Base-by-base conservation (phyloP, 805 yeast genomes). In the Candida sakaeoensis region DNA sequence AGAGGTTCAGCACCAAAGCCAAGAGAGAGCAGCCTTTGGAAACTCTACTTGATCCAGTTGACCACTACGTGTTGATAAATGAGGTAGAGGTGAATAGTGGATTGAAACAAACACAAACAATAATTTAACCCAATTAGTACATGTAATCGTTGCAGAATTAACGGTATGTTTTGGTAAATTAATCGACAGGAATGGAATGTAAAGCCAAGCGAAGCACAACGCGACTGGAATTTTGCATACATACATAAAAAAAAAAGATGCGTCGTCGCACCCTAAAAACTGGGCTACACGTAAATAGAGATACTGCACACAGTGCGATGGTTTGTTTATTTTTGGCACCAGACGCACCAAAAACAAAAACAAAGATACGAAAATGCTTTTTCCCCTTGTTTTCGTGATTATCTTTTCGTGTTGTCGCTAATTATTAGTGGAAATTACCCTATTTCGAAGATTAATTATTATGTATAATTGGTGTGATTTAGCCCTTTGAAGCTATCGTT, bases 201-300 rank as follows among this genome's bases (percentile, higher is more conserved):
- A n/a, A n/a, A n/a, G n/a, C n/a, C n/a, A n/a, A n/a, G n/a, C n/a
- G n/a, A n/a, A n/a, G n/a, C n/a, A n/a, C n/a, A n/a, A n/a, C n/a
- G n/a, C n/a, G n/a, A n/a, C n/a, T n/a, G n/a, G n/a, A n/a, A n/a
- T n/a, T 31, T 26, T 5, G 24, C 26, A 8, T 16, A 33, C 10
- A 21, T 33, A 22, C 22, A 29, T 10, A 41, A 36, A 14, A 29
- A 12, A 22, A 22, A 34, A 10, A 10, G 27, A 32, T 14, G 33
- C 13, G 13, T 29, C 9, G 33, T 9, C 9, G 9, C 9, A 21
- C 9, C 24, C 9, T 21, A 21, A 21, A 21, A 21, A 7, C 24
- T 21, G 9, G 10, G 24, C 24, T 7, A 21, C 24, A 21, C 24
- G 24, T 21, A 21, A 21, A 21, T 21, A 21, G 9, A 21, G 24